Evolutionary conservation across 2,329 filamentous ascomycete species (phyloP), one percentile per base, ranked within the genome.

Genomic region (Harringtonia lauricola): DNA sequence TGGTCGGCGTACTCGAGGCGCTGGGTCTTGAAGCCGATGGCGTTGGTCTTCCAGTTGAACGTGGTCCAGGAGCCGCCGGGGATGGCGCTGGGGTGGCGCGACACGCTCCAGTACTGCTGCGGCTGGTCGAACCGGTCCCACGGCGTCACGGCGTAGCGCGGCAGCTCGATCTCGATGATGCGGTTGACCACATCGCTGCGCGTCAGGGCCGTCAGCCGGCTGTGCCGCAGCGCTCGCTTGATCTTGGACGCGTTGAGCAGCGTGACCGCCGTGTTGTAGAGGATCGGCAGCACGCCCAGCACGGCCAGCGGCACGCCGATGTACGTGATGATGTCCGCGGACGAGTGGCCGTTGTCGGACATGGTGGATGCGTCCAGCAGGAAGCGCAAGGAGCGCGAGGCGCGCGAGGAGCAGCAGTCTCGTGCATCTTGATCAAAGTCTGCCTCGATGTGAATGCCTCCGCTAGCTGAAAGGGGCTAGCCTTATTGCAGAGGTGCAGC

Each of bases 81-180:
- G 36, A 80, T 71, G 13, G 58, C 60, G 38, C 70, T 74, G 0
- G 70, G 68, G 42, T 71, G 63, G 2, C 64, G 57, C 33, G 69
- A 69, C 3, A 78, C 60, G 14, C 62, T 61, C 74, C 79, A 83
- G 59, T 83, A 83, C 41, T 74, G 66, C 1, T 65, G 58, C 13
- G 71, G 65, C 41, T 74, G 59, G 48, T 63, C 59, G 47, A 71
- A 70, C 21, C 77, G 66, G 49, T 80, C 72, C 52, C 73, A 64
- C 0, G 77, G 79, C 43, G 72, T 75, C 39, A 81, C 76, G 4
- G 75, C 78, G 52, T 78, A 80, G 1, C 78, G 70, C 4, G 78
- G 78, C 31, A 82, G 64, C 52, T 83, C 77, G 30, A 82, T 73
- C 55, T 83, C 78, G 31, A 83, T 79, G 42, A 81, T 68, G 33